Base-by-base conservation (phyloP, 805 yeast genomes). In the Crinitomyces ghanaensis region DNA sequence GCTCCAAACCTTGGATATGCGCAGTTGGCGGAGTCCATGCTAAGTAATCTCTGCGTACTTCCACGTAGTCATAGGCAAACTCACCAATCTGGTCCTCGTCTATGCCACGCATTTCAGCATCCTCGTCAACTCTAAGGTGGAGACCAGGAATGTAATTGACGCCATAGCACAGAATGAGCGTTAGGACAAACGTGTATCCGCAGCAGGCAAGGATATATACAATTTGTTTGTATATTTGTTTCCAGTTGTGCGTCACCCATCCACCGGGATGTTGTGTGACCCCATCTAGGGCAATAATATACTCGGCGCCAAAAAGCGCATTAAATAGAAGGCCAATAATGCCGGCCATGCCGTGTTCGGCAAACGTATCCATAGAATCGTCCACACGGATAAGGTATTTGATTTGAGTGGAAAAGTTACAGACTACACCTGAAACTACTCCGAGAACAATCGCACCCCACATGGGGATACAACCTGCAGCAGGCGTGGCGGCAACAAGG, bases 261-360 rank as follows among this genome's bases (percentile, higher is more conserved):
- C 97, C 98, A 45, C 97, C 97, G 4, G 60, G 69, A 49, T 83
- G 94, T 33, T 67, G 79, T 5, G 93, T 77, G 30, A 66, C 70
- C 16, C 93, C 93, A 53, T 88, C 97, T 56, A 84, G 77, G 11
- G 95, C 95, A 41, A 88, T 71, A 34, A 91, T 93, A 56, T 83
- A 79, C 35, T 79, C 71, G 5, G 86, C 82, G 11, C 82, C 96
- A 52, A 91, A 86, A 1, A 88, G 52, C 0, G 82, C 95, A 52
- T 85, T 47, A 62, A 84, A 85, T n/a, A 88, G 37, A 30, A 86
- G 65, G 0, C 98, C 97, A 29, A 88, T 68, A 30, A 86, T 68
- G 20, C 98, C 98, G 0, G 96, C 97, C 47, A 88, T 68, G 31
- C 95, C 97, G 76, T 88, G 98, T 72, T 88, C 97, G n/a, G 97